Evolutionary conservation across 495 filamentous ascomycete genomes (phyloP), one percentile per base, ranked within the genome.

Genomic region (Beverwykella pulmonaria): DNA sequence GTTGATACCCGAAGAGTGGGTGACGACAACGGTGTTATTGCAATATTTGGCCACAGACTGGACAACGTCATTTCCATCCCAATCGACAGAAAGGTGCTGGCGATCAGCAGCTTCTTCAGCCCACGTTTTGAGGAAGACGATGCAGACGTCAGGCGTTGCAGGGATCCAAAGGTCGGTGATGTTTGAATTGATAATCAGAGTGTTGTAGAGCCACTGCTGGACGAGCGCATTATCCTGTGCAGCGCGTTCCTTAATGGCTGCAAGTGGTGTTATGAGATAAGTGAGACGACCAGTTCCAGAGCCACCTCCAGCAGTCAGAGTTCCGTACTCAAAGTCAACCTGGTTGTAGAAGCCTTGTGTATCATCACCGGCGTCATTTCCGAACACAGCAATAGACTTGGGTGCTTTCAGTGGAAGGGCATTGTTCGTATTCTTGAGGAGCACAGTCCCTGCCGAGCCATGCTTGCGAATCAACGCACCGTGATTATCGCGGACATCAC

Each of bases 351-450:
- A 53, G 8, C 60, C 60, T 30, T 63, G 49, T 7, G 49, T 46
- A 36, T 54, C 30, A 26, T 75, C 73, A 6, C 82, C 83, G n/a
- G 86, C 87, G 47, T 88, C 87, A 19, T 86, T 83, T 10, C 88
- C 87, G 62, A 88, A 83, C 15, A 90, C 78, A 1, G 80, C 83
- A 19, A 90, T 80, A 65, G 78, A 84, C 29, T 71, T 76, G 5
- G 82, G 80, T 0, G 68, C 74, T 6, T 74, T 77, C 36, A 90
- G 74, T 0, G 87, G 87, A 10, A 91, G 71, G 3, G 80, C 77
- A 19, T 75, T 71, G 29, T 83, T 79, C n/a, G 69, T 65, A 57
- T 90, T 90, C 77, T 91, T 90, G 1, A 91, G 76, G 34, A 90
- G 68, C 0, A 89, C 86, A 7, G 78, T 82, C 4, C 82, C 82